Conservation (phyloP, 306 rosid genomes). For the Chamaecrista fasciculata region DNA sequence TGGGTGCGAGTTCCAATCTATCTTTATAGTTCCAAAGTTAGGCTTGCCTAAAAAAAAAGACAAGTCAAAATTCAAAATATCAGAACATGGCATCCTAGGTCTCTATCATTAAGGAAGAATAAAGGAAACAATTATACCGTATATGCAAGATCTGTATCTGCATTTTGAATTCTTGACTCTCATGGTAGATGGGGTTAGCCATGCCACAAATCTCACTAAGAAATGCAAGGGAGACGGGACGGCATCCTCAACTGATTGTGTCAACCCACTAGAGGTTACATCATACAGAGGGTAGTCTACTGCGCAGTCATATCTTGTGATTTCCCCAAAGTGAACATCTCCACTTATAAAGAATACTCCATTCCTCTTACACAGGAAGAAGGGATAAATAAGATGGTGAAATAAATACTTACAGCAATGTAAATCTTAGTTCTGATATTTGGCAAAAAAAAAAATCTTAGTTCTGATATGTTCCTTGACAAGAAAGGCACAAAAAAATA, state of each 20-base stretch:
- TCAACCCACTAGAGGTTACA: slow-evolving; percentile 75
- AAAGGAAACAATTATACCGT: slow-evolving; percentile 47
- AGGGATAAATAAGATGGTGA: slow-evolving; percentile 23
- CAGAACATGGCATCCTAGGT: slow-evolving; percentile 16
- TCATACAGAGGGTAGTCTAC: slow-evolving; percentile 72
- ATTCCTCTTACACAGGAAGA: slow-evolving; percentile 51
- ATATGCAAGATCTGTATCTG: slow-evolving; percentile 64
- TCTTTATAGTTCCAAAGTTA: slow-evolving; percentile 74
- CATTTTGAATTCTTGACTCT: slow-evolving; percentile 63
- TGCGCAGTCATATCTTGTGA: slow-evolving; percentile 74
- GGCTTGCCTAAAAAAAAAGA: slow-evolving; percentile 60
- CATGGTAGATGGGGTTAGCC: slow-evolving; percentile 71
- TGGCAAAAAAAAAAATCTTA: too few relatives aligned
- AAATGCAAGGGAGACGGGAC: slow-evolving; percentile 50
- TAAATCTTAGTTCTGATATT: neutral
- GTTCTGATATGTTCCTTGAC: neutral
- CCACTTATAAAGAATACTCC: slow-evolving; percentile 80
- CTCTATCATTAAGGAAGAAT: neutral
- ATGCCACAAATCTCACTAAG: slow-evolving; percentile 56
- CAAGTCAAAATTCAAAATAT: slow-evolving; percentile 31
- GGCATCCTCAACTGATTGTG: slow-evolving; percentile 67
- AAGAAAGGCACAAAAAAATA: slow-evolving; percentile 14
- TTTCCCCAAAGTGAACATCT: slow-evolving; percentile 91
- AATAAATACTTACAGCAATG: slow-evolving; percentile 17
- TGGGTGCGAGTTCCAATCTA: slow-evolving; percentile 65